Evolutionary conservation across 192 early-diverging fungal genomes (phyloP), one percentile per base, ranked within the genome.

Genomic region (Fimicolochytrium jonesii): DNA sequence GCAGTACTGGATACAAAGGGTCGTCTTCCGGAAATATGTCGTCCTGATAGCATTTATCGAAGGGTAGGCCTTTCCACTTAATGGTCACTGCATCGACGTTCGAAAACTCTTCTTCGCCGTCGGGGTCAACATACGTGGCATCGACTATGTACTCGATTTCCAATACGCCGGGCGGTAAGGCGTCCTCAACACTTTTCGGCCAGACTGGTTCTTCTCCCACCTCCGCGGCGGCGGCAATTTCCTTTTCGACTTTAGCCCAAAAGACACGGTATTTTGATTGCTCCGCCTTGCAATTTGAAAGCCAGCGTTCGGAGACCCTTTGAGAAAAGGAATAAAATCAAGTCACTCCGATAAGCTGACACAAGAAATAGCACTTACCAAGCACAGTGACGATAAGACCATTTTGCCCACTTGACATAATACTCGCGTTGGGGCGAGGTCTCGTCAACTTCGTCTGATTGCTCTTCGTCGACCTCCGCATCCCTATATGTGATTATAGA

Each of bases 51-150:
- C 75, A 63, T 48, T 78, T 59, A 7, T 76, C 73, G 69, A 84
- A 85, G 9, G 69, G 59, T 4, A 83, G 36, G 2, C 77, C 84
- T 41, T 64, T 57, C 85, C 83, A 91, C 60, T 87, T 88, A n/a
- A 88, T 79, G 50, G 79, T 75, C 2, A 87, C 72, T 39, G 48
- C 52, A 29, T 80, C 71, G 15, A 82, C 66, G 31, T 82, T 66
- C 0, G 65, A 65, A 1, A 64, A n/a, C 6, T 2, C 15, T 25
- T 50, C 9, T 25, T 22, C 28, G 25, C 48, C 48, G 28, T 25
- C 15, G 3, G 20, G 2, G 11, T 64, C 52, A n/a, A 30, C 20
- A 36, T 67, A 65, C 0, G 34, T 26, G 5, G 68, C 63, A 44
- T 78, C 79, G n/a, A n/a, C n/a, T n/a, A n/a, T n/a, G n/a, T n/a